phyloP scores from a whole-genome alignment of 129 eudicot genomes.

The Helichrysum umbraculigerum region DNA sequence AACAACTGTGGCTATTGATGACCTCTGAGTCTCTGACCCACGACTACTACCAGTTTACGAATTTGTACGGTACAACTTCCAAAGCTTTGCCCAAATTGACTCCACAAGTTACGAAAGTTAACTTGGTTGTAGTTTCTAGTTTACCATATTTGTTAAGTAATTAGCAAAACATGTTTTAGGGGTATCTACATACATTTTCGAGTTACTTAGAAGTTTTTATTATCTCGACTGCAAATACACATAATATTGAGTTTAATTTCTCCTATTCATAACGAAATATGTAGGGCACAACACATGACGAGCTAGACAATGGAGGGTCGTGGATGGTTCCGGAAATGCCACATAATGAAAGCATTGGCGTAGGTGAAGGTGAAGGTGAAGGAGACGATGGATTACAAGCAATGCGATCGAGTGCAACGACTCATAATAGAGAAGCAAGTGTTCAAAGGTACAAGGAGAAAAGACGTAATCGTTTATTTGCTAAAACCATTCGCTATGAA shows the following conservation, averaged over 20 bases:
- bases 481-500: slow-evolving; percentile 74
- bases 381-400: slow-evolving; percentile 21
- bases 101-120: slow-evolving; percentile 13
- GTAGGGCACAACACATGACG: slow-evolving; percentile 22
- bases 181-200: neutral
- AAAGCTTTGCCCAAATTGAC: neutral
- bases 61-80: slow-evolving; percentile 13
- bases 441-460: slow-evolving; percentile 85
- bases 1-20: slow-evolving; percentile 6
- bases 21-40: slow-evolving; percentile 1
- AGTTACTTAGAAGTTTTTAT: too few species aligned
- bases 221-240: neutral
- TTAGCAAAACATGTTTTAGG: neutral
- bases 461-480: slow-evolving; percentile 74
- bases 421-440: slow-evolving; percentile 67
- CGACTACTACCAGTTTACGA: slow-evolving; percentile 8
- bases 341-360: slow-evolving; percentile 10
- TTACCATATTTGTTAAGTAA: neutral
- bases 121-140: neutral
- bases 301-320: slow-evolving; percentile 34
- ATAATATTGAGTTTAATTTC: neutral
- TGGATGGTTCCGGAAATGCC: slow-evolving; percentile 72
- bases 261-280: neutral
- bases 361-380: neutral
- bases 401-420: slow-evolving; percentile 22